Evolutionary conservation across 2,329 filamentous ascomycete genomes (phyloP).

Genomic region (Aspergillus glaucus): DNA sequence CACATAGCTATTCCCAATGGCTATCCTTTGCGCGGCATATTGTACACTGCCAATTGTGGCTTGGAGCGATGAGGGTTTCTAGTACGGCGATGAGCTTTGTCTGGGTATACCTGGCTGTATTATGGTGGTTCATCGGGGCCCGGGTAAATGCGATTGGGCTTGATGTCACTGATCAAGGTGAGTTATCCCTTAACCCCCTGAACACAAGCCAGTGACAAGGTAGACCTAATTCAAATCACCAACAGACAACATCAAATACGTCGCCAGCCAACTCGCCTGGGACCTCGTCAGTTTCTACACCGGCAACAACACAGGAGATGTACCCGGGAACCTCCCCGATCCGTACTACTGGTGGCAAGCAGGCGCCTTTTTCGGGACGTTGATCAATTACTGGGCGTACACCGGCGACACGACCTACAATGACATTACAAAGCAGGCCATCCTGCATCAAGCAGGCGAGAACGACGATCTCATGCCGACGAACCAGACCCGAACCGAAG

Average conservation of each 20-base stretch:
- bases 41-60: background rate
- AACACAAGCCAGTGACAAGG: background rate
- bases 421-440: conserved; percentile 49
- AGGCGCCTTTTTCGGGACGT: conserved; percentile 23
- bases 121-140: background rate
- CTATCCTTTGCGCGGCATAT: no score
- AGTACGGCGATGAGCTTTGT: background rate
- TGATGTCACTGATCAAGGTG: background rate
- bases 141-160: background rate
- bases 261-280: background rate
- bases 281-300: conserved; percentile 34
- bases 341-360: conserved; percentile 36
- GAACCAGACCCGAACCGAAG: conserved; percentile 32
- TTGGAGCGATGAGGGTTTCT: background rate
- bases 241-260: background rate
- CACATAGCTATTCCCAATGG: no score
- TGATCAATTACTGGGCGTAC: conserved; percentile 27
- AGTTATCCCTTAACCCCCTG: background rate
- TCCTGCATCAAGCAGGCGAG: conserved; percentile 66
- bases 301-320: conserved; percentile 34
- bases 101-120: background rate
- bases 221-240: background rate
- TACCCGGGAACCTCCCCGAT: conserved; percentile 40
- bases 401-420: conserved; percentile 23
- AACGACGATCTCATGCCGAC: conserved; percentile 69